These are phyloP conservation scores for Candida silvicultrix DNA, from an alignment of 805 yeast species.

Conservation along the genomic window DNA sequence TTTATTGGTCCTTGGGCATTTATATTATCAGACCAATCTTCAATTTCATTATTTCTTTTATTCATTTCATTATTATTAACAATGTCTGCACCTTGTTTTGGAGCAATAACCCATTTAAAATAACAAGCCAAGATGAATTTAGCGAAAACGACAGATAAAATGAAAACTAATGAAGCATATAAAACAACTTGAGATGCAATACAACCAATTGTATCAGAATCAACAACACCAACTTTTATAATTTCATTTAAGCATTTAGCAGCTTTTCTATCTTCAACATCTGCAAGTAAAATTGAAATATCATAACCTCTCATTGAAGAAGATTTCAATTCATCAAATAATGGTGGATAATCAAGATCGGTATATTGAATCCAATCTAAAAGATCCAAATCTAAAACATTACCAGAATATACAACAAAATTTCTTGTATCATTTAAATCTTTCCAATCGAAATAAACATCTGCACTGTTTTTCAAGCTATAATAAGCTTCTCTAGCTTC, in stretches of 20 bases:
- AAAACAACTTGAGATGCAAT: constrained; percentile 84
- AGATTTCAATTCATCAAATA: constrained; percentile 61
- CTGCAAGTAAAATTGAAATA: constrained; percentile 63
- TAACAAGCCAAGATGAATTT: constrained; percentile 86
- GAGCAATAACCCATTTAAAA: constrained; percentile 78
- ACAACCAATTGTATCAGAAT: constrained; percentile 88
- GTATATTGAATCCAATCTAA: constrained; percentile 67
- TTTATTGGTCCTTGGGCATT: constrained; percentile 43
- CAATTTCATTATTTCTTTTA: constrained; percentile 61
- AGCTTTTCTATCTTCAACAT: constrained; percentile 57
- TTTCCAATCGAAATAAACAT: constrained; percentile 87
- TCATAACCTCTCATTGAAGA: constrained; percentile 67
- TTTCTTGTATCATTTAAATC: constrained; percentile 69
- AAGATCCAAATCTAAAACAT: constrained; percentile 75
- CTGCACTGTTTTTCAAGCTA: constrained; percentile 52
- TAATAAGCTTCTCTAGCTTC: constrained; percentile 67
- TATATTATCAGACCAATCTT: constrained; percentile 78
- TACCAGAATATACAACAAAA: constrained; percentile 83
- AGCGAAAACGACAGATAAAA: constrained; percentile 67
- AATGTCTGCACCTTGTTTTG: constrained; percentile 71
- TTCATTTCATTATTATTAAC: constrained; percentile 55
- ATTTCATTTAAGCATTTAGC: constrained; percentile 85
- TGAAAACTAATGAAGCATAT: constrained; percentile 74
- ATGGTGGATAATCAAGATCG: constrained; percentile 65
- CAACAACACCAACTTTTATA: constrained; percentile 82